Evolutionary conservation across 176 grass and related monocot genomes (phyloP).

Genomic region (Thalia dealbata): DNA sequence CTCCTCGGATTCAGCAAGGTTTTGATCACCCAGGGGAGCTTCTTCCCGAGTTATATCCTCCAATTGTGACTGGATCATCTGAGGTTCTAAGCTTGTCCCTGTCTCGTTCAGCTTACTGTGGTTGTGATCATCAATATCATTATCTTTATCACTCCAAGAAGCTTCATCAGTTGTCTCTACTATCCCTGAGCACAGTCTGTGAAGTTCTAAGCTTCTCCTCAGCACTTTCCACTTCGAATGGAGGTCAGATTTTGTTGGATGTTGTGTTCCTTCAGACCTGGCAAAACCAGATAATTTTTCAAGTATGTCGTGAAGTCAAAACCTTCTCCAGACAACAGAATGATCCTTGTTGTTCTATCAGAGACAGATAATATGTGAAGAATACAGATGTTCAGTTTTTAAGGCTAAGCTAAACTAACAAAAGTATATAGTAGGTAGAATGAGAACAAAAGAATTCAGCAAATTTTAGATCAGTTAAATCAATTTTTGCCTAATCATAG

Average conservation of each 20-base stretch:
- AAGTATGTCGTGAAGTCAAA: neutral
- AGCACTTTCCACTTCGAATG: neutral
- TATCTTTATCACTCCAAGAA: neutral
- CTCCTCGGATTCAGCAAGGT: no score
- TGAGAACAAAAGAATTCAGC: no score
- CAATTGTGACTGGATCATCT: no score
- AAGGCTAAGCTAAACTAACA: neutral
- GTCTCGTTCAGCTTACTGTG: neutral
- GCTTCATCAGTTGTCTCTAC: neutral
- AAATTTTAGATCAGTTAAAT: no score
- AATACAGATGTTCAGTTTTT: neutral
- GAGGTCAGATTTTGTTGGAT: neutral
- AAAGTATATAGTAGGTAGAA: neutral
- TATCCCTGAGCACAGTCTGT: neutral
- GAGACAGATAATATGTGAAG: no score
- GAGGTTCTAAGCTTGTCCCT: no score
- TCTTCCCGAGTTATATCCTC: no score
- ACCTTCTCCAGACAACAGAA: neutral
- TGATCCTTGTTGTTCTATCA: no score
- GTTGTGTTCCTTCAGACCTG: neutral
- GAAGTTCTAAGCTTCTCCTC: slow-evolving; percentile 1
- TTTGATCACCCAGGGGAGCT: no score
- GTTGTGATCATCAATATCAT: neutral
- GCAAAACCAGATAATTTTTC: neutral
- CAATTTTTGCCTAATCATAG: no score